phyloP scores from a whole-genome alignment of 139 green algal species.

The Coccomyxa sp. region DNA sequence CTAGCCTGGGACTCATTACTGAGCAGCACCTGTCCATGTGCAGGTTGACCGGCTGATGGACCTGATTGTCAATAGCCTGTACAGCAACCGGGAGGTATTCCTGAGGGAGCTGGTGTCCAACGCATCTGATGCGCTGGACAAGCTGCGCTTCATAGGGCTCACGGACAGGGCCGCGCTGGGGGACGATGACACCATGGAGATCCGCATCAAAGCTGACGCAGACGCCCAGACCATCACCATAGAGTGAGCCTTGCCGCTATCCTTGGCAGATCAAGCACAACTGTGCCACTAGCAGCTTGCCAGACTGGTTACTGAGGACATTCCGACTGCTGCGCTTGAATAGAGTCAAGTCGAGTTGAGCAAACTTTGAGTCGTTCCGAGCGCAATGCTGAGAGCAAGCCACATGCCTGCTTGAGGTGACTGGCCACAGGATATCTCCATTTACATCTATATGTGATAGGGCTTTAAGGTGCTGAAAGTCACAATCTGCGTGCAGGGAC shows the following conservation, averaged over 20 bases:
- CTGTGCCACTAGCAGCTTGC: no score
- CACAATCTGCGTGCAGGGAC: no score
- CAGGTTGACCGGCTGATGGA: constrained; percentile 97
- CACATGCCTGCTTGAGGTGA: no score
- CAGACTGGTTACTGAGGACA: no score
- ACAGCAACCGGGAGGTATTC: constrained; percentile 93
- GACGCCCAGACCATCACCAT: constrained; percentile 87
- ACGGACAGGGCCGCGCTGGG: constrained; percentile 53
- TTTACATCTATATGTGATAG: no score
- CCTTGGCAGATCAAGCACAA: no score
- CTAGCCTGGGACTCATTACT: background rate
- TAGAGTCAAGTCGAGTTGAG: no score
- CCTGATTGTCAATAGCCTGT: constrained; percentile 99
- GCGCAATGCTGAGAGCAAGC: no score
- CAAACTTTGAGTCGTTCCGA: no score
- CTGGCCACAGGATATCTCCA: no score
- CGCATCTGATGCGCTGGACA: constrained; percentile 94
- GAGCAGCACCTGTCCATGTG: background rate
- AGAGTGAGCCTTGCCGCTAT: constrained; percentile 68
- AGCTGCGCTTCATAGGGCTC: constrained; percentile 78
- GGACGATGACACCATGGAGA: constrained; percentile 65
- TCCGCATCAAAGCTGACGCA: constrained; percentile 82
- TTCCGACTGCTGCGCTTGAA: no score
- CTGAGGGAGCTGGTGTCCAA: constrained; percentile 92
- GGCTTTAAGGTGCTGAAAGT: no score